A percentile compares a stretch with the other conserved stretches of the same genome.
phyloP scores from a whole-genome alignment of 441 rosid species.

The Erodium texanum region DNA sequence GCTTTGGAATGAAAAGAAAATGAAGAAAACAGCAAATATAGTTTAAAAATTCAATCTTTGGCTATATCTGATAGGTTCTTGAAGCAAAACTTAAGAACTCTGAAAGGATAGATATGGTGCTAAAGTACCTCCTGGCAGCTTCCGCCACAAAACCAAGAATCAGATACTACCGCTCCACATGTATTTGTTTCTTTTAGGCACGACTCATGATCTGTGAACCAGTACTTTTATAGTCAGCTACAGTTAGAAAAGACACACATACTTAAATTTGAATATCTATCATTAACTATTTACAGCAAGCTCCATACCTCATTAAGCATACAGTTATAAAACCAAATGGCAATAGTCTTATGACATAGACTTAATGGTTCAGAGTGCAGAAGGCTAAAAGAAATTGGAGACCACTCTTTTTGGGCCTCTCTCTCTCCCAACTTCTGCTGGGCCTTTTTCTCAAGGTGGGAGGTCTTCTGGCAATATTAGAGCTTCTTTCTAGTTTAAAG shows the following conservation, averaged over 20 bases:
- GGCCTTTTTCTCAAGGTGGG: too few relatives aligned
- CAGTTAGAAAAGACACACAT: too few relatives aligned
- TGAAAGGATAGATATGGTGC: neutral
- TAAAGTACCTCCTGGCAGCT: constrained; percentile 7
- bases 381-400: neutral
- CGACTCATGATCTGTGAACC: neutral
- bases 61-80: neutral
- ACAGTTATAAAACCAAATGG: too few relatives aligned
- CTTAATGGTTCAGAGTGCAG: neutral
- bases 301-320: too few relatives aligned
- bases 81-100: neutral
- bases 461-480: too few relatives aligned
- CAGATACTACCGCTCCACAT: constrained; percentile 1
- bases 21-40: neutral
- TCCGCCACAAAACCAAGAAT: constrained; percentile 6
- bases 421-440: too few relatives aligned
- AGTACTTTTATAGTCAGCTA: neutral
- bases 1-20: neutral
- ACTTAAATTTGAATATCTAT: too few relatives aligned
- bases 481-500: too few relatives aligned
- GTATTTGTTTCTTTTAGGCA: neutral
- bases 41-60: neutral
- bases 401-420: neutral
- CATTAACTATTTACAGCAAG: too few relatives aligned
- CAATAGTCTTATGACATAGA: too few relatives aligned